These are phyloP conservation scores for Colletotrichum somersetense DNA, from an alignment of 2,329 filamentous ascomycete genomes.

Conservation along the genomic window DNA sequence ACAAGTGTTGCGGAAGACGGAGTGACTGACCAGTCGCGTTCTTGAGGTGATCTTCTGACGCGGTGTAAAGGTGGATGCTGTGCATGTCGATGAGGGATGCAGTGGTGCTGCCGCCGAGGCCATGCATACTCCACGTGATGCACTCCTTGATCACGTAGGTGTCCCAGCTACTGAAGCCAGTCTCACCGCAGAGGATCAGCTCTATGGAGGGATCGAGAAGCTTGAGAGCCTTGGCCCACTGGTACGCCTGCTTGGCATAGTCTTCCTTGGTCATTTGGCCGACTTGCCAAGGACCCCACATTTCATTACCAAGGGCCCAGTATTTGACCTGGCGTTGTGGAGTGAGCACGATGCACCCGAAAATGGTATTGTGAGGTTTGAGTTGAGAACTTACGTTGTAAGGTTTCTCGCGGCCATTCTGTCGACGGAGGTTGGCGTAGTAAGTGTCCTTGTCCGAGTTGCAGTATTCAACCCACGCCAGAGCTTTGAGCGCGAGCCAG, in stretches of 20 bases:
- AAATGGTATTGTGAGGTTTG: not conserved
- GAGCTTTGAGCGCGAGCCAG: constrained; percentile 50
- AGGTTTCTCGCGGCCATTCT: constrained; percentile 81
- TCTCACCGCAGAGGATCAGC: constrained; percentile 81
- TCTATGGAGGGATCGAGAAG: constrained; percentile 77
- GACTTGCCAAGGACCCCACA: constrained; percentile 76
- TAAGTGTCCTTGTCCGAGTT: constrained; percentile 82
- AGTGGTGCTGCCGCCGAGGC: constrained; percentile 50
- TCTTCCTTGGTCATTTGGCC: constrained; percentile 77
- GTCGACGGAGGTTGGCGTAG: constrained; percentile 83
- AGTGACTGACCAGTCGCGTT: constrained; percentile 58
- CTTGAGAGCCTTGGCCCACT: constrained; percentile 80
- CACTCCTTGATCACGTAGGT: constrained; percentile 79
- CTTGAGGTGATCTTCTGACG: constrained; percentile 62
- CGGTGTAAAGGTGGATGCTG: constrained; percentile 84
- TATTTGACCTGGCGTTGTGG: constrained; percentile 72
- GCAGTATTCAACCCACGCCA: constrained; percentile 89
- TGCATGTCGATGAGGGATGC: constrained; percentile 78
- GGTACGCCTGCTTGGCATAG: constrained; percentile 76
- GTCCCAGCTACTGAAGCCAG: constrained; percentile 78
- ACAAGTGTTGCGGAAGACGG: not conserved
- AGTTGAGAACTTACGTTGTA: constrained; percentile 64
- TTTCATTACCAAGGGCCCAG: constrained; percentile 86
- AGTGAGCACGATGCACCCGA: constrained; percentile 10
- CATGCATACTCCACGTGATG: constrained; percentile 57